Evolutionary conservation across 306 rosid genomes (phyloP).

Genomic region (Spatholobus suberectus): DNA sequence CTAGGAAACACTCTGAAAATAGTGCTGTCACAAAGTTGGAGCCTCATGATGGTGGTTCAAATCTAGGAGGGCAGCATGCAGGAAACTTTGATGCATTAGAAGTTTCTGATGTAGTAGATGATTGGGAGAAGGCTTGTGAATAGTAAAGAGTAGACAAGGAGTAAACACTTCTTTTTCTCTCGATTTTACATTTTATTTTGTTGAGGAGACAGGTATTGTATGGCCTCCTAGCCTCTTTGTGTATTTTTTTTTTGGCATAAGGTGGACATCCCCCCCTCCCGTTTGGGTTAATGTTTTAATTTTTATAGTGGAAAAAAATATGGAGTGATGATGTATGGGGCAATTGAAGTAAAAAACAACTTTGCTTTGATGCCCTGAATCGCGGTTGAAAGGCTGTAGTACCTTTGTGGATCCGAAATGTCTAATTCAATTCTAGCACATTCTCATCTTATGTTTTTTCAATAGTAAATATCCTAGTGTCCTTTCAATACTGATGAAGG

Average conservation of each 20-base stretch:
- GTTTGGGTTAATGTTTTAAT: neutral
- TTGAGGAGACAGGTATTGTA: slow-evolving; percentile 8
- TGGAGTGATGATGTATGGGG: slow-evolving; percentile 19
- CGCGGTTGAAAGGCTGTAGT: neutral
- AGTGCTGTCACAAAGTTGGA: slow-evolving; percentile 26
- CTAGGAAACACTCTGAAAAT: neutral
- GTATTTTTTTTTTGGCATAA: neutral
- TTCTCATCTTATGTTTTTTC: neutral
- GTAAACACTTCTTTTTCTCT: neutral
- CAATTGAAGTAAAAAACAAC: neutral
- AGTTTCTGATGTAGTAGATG: slow-evolving; percentile 75
- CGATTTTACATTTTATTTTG: neutral
- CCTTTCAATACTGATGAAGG: neutral
- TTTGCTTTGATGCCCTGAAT: neutral
- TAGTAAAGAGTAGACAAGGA: slow-evolving; percentile 20
- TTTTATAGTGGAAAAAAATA: neutral
- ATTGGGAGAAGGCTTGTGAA: slow-evolving; percentile 89
- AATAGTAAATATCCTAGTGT: neutral
- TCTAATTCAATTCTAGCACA: neutral
- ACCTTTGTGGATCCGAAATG: neutral
- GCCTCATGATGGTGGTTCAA: slow-evolving; percentile 41
- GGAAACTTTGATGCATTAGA: slow-evolving; percentile 42
- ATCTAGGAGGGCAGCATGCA: slow-evolving; percentile 40
- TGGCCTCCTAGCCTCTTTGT: neutral
- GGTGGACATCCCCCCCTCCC: neutral